Conservation (phyloP, 805 yeast genomes). For the Jamesozyma gamospora region DNA sequence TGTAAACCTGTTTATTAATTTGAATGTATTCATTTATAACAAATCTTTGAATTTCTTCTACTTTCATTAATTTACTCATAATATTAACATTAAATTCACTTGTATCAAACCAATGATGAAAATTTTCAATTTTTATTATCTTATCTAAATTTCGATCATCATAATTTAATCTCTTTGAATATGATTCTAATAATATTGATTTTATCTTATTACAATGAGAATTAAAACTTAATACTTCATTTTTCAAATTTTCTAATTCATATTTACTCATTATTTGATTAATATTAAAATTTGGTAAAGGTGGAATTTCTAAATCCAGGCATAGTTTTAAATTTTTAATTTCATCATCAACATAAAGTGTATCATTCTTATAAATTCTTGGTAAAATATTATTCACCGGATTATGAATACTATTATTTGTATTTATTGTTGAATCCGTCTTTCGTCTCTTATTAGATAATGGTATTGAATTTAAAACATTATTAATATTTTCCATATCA, state of each 20-base stretch:
- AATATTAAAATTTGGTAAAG: constrained; percentile 14
- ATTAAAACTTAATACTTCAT: constrained; percentile 12
- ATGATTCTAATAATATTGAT: constrained; percentile 8
- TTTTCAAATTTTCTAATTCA: constrained; percentile 10
- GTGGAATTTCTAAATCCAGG: constrained; percentile 8
- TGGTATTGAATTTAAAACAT: constrained; percentile 16
- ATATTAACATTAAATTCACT: constrained; percentile 15
- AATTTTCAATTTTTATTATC: constrained; percentile 17
- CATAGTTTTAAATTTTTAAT: constrained; percentile 8
- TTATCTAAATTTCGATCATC: constrained; percentile 13
- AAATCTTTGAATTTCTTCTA: constrained; percentile 17
- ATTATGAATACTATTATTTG: constrained; percentile 15
- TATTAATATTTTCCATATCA: constrained; percentile 20
- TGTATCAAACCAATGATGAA: constrained; percentile 10
- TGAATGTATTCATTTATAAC: constrained; percentile 4
- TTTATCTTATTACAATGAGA: constrained; percentile 13
- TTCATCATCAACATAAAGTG: constrained; percentile 8
- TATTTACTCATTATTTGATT: constrained; percentile 8
- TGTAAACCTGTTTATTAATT: not conserved
- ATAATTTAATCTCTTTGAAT: constrained; percentile 13
- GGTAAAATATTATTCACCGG: constrained; percentile 25
- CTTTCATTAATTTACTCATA: constrained; percentile 14
- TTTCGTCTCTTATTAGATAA: constrained; percentile 2
- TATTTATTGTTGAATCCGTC: not conserved
- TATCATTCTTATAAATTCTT: constrained; percentile 17